Evolutionary conservation across 208 protist genomes (phyloP).

Genomic region (Zelonia costaricensis): DNA sequence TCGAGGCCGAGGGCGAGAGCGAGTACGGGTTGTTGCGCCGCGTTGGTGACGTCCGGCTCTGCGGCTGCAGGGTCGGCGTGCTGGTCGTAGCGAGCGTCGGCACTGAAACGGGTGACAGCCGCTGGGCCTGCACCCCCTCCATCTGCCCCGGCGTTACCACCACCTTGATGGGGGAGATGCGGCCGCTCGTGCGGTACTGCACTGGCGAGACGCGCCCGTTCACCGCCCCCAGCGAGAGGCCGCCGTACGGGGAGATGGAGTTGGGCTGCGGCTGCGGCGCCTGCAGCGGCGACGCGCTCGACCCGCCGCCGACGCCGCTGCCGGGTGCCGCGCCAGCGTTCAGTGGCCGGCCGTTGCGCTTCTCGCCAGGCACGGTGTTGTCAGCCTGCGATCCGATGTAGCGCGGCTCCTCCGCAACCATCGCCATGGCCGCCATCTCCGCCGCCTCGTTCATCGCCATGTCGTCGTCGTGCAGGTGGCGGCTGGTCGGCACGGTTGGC

Average conservation of each 20-base stretch:
- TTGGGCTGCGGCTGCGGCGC: not conserved
- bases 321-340: not conserved
- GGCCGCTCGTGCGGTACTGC: slow-evolving; percentile 32
- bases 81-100: not conserved
- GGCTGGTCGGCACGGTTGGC: not conserved
- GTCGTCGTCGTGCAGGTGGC: slow-evolving; percentile 24
- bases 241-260: slow-evolving; percentile 18
- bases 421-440: slow-evolving; percentile 32
- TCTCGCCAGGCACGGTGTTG: slow-evolving; percentile 10
- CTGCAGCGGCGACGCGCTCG: not conserved
- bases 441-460: slow-evolving; percentile 31
- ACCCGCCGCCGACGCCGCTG: not conserved
- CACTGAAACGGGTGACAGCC: slow-evolving; percentile 24
- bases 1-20: slow-evolving; percentile 23
- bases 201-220: slow-evolving; percentile 25
- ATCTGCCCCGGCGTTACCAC: slow-evolving; percentile 20
- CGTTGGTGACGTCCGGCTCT: slow-evolving; percentile 25
- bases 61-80: slow-evolving; percentile 19
- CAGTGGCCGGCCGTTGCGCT: slow-evolving; percentile 7
- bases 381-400: slow-evolving; percentile 20
- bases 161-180: slow-evolving; percentile 26
- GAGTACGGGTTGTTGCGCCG: slow-evolving; percentile 41
- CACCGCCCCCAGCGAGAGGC: not conserved
- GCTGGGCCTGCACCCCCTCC: slow-evolving; percentile 15
- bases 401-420: slow-evolving; percentile 17